Evolutionary conservation across 805 yeast species (phyloP).

Genomic region (Ogataea trehalophila): DNA sequence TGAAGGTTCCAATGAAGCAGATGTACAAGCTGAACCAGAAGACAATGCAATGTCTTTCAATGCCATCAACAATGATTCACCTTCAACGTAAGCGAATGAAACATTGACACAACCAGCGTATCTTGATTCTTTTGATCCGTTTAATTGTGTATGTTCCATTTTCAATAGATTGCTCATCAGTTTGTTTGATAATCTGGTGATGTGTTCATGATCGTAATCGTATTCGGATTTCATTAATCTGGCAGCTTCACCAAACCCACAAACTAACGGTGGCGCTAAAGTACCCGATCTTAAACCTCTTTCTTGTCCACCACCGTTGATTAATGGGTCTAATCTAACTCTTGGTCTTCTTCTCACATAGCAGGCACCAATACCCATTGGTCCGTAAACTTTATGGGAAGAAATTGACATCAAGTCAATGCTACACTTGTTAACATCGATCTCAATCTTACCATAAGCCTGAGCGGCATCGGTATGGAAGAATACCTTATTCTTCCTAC

Average conservation of each 20-base stretch:
- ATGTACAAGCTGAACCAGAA: constrained; percentile 97
- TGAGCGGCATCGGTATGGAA: constrained; percentile 99
- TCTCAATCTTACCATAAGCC: constrained; percentile 89
- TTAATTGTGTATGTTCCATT: constrained; percentile 84
- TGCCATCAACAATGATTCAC: constrained; percentile 96
- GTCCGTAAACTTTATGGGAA: constrained; percentile 96
- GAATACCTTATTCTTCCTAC: constrained; percentile 82
- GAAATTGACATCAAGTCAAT: constrained; percentile 91
- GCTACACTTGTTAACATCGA: constrained; percentile 90
- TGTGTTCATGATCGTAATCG: constrained; percentile 68
- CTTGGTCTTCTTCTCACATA: constrained; percentile 97
- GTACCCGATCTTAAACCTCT: constrained; percentile 97
- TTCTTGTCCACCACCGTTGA: constrained; percentile 98
- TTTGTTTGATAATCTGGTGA: constrained; percentile 64
- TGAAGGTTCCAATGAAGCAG: constrained; percentile 96
- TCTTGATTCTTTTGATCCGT: constrained; percentile 72
- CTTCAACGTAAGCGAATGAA: constrained; percentile 96
- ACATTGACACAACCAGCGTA: constrained; percentile 95
- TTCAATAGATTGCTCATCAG: constrained; percentile 67
- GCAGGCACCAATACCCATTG: constrained; percentile 95
- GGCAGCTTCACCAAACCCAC: constrained; percentile 98
- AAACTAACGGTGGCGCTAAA: constrained; percentile 90
- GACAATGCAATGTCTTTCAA: constrained; percentile 93
- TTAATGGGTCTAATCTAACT: constrained; percentile 91
- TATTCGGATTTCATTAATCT: constrained; percentile 71